Evolutionary conservation across 2,329 filamentous ascomycete genomes (phyloP), one percentile per base, ranked within the genome.

Genomic region (Madurella fahalii): DNA sequence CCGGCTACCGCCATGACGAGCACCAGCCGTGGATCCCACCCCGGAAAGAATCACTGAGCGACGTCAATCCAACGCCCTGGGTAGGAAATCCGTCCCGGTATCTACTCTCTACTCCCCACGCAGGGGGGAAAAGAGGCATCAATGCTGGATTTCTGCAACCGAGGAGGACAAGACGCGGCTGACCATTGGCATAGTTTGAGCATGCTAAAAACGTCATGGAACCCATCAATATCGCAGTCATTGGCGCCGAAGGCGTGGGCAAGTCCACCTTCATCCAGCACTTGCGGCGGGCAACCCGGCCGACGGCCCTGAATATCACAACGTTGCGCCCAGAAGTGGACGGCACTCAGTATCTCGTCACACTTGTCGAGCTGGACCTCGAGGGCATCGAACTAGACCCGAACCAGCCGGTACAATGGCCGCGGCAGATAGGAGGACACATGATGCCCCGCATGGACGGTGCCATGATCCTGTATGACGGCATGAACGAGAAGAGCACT

Each of bases 391-490:
- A 86, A 64, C 73, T 86, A 58, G 76, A 78, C 59, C 77, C 80
- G 20, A 71, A 75, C 52, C 77, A 80, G 57, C 78, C 80, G 52
- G 82, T 87, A 57, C 78, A 82, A 67, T 86, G 84, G 84, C 84
- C 83, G 12, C 84, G 82, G 63, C 81, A 85, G 65, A 80, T 85
- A 62, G 80, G 86, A 66, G 88, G 89, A 56, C 78, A 85, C 59
- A 81, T 85, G 58, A 78, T 89, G 56, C 89, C 90, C 47, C 81
- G 79, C 40, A 81, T 96, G 65, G 89, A 97, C 65, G 93, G 89
- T 17, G 90, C 89, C 44, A 74, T 96, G 63, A 82, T 93, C 55
- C 75, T 97, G 47, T 96, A 96, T 77, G 90, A 96, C 78, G 87
- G 95, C 43, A 89, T 85, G 70, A 87, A 89, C 68, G 80, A 83